A percentile compares a stretch with the other conserved stretches of the same genome.
Evolutionary conservation across 2,329 filamentous ascomycete genomes (phyloP).

Genomic region (Aspergillus jensenii): DNA sequence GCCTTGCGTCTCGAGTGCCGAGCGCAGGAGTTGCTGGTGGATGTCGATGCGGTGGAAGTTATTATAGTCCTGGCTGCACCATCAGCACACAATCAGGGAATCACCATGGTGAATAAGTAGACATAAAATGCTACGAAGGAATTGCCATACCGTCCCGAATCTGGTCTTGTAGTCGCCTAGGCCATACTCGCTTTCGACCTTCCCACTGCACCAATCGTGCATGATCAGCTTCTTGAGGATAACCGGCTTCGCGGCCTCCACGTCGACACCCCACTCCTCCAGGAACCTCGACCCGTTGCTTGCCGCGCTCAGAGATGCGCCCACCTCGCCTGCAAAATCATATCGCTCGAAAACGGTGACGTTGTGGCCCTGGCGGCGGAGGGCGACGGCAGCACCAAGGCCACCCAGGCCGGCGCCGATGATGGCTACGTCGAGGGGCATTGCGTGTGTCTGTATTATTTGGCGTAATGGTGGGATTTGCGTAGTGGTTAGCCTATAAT

Average conservation of each 20-base stretch:
- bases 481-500: no score
- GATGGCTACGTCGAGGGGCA: constrained; percentile 22
- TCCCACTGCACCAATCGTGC: constrained; percentile 30
- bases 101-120: not conserved
- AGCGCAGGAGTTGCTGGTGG: constrained; percentile 25
- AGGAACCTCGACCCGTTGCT: constrained; percentile 24
- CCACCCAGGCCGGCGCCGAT: constrained; percentile 28
- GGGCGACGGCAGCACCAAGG: constrained; percentile 19
- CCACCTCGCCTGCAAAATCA: constrained; percentile 24
- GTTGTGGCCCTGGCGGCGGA: constrained; percentile 21
- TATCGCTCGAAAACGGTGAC: constrained; percentile 26
- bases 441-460: not conserved
- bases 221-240: constrained; percentile 31
- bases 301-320: constrained; percentile 23
- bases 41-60: constrained; percentile 30
- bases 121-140: no score
- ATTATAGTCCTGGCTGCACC: constrained; percentile 22
- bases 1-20: constrained; percentile 21
- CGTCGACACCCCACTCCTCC: constrained; percentile 24
- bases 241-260: constrained; percentile 23
- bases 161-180: constrained; percentile 28
- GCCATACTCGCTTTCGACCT: constrained; percentile 24
- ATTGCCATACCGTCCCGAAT: constrained; percentile 17
- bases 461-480: no score
- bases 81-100: not conserved